Conservation (phyloP, 2,329 filamentous ascomycete genomes). For the Rasamsonia emersonii region DNA sequence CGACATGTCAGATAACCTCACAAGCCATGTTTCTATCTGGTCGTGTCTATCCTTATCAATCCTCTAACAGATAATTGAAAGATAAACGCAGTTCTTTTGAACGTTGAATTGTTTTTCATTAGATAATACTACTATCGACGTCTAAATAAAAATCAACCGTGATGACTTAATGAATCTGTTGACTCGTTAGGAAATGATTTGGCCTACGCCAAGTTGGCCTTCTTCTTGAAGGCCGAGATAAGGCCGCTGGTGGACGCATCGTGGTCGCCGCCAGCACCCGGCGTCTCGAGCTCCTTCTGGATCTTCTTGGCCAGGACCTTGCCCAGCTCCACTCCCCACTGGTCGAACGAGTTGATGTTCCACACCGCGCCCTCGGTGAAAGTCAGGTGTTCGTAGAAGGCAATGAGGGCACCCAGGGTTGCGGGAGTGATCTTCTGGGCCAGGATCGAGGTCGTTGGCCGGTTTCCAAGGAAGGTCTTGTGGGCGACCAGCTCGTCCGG, state of each 20-base stretch:
- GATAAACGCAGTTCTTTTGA: too few relatives aligned
- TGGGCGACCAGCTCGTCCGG: slow-evolving; percentile 65
- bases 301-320: slow-evolving; percentile 95
- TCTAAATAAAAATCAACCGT: too few relatives aligned
- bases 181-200: too few relatives aligned
- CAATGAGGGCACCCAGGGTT: slow-evolving; percentile 88
- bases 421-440: slow-evolving; percentile 89
- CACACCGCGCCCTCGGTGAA: slow-evolving; percentile 96
- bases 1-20: too few relatives aligned
- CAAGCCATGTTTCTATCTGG: too few relatives aligned
- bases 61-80: too few relatives aligned
- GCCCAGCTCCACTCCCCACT: slow-evolving; percentile 98
- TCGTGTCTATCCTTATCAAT: too few relatives aligned
- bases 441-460: slow-evolving; percentile 90
- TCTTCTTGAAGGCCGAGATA: slow-evolving; percentile 87
- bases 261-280: slow-evolving; percentile 63
- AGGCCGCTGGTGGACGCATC: slow-evolving; percentile 83
- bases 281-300: slow-evolving; percentile 69
- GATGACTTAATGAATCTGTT: too few relatives aligned
- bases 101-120: too few relatives aligned
- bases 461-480: slow-evolving; percentile 98
- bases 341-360: slow-evolving; percentile 99
- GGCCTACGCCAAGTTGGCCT: slow-evolving; percentile 40
- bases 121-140: too few relatives aligned
- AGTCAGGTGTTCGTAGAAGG: slow-evolving; percentile 97